phyloP scores from a whole-genome alignment of 202 grass and related monocot species.

The Cymbopogon flexuosus region DNA sequence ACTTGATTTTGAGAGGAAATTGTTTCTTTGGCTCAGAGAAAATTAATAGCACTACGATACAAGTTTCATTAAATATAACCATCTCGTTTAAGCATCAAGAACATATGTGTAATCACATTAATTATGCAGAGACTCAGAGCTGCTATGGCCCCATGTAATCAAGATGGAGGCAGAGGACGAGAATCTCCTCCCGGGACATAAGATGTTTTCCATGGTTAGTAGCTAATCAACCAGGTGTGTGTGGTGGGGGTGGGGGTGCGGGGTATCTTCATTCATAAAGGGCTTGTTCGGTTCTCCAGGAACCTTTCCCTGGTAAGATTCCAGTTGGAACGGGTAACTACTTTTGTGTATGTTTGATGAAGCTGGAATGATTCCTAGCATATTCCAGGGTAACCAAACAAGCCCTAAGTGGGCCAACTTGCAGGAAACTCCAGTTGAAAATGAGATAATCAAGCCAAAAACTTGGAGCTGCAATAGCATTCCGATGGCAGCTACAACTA shows the following conservation, averaged over 20 bases:
- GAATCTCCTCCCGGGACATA: background rate
- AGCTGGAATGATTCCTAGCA: no score
- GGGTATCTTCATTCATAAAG: background rate
- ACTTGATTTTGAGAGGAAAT: background rate
- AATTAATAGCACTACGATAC: background rate
- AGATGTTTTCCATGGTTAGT: background rate
- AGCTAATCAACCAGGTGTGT: background rate
- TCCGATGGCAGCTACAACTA: background rate
- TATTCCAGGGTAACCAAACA: no score
- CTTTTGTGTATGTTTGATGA: no score
- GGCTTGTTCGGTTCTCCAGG: no score
- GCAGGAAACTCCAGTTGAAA: background rate
- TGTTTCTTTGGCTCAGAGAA: background rate
- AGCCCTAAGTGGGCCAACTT: background rate
- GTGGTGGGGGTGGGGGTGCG: no score
- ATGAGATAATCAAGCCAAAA: background rate
- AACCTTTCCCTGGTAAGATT: no score
- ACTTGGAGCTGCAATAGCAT: background rate
- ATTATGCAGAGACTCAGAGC: background rate
- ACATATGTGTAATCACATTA: background rate
- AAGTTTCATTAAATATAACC: background rate
- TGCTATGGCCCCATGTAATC: background rate
- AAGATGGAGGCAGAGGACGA: background rate
- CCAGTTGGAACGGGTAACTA: no score
- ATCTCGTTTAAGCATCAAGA: background rate